A percentile compares a stretch with the other conserved stretches of the same genome.
Evolutionary conservation across 1,284 basidiomycete species (phyloP).

Genomic region (Malassezia obtusa): DNA sequence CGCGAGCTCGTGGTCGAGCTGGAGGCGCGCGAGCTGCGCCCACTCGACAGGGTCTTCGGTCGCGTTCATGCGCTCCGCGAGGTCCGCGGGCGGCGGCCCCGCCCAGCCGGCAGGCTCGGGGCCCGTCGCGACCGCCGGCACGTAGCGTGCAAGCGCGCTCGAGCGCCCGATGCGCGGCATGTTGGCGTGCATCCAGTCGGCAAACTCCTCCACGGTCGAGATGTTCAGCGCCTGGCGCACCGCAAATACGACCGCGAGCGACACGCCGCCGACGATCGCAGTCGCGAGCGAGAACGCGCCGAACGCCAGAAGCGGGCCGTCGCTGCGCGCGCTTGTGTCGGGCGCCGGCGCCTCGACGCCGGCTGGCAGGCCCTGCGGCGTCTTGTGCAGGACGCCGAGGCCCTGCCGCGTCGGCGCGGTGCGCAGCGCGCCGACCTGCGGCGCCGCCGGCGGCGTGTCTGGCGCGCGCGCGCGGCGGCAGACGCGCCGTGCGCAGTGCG

Average conservation of each 20-base stretch:
- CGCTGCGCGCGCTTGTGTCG: not conserved
- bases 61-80: not conserved
- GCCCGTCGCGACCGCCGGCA: not conserved
- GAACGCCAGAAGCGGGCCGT: slow-evolving; percentile 10
- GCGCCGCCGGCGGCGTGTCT: too few relatives aligned
- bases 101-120: not conserved
- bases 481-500: not conserved
- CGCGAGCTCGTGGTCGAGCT: slow-evolving; percentile 12
- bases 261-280: slow-evolving; percentile 4
- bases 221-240: slow-evolving; percentile 8
- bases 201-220: slow-evolving; percentile 10
- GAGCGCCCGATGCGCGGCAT: slow-evolving; percentile 3
- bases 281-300: slow-evolving; percentile 13
- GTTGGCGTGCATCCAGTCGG: slow-evolving; percentile 7
- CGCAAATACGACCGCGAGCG: not conserved
- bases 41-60: slow-evolving; percentile 12
- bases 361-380: not conserved
- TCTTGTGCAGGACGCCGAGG: slow-evolving; percentile 1
- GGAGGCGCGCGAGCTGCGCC: slow-evolving; percentile 4
- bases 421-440: not conserved
- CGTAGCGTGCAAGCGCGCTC: not conserved
- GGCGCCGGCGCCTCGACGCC: not conserved
- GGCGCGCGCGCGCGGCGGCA: too few relatives aligned
- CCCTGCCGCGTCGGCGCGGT: not conserved
- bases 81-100: not conserved